Conservation (phyloP, 2,329 filamentous ascomycete species). For the Beauveria bassiana region DNA sequence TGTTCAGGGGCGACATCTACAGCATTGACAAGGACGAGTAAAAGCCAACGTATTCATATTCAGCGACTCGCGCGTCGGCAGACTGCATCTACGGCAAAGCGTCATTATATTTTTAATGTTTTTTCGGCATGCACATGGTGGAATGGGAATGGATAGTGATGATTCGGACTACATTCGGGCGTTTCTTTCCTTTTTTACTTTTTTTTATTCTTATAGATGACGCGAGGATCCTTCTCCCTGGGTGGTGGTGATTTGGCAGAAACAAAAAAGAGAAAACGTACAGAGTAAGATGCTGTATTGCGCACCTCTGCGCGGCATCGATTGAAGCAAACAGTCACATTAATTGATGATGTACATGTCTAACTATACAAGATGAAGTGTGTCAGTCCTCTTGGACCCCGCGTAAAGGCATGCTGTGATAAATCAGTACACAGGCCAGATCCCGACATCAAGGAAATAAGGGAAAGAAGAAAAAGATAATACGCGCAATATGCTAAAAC, state of each 20-base stretch:
- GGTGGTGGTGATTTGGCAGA: background rate
- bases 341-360: slow-evolving; percentile 5
- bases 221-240: background rate
- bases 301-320: background rate
- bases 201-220: background rate
- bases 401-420: background rate
- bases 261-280: background rate
- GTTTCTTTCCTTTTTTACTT: background rate
- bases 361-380: slow-evolving; percentile 9
- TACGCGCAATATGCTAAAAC: background rate
- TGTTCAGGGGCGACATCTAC: slow-evolving; percentile 53
- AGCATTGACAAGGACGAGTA: slow-evolving; percentile 52
- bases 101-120: background rate
- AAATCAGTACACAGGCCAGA: background rate
- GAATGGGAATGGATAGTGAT: background rate
- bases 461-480: background rate
- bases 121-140: background rate
- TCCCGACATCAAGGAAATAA: background rate
- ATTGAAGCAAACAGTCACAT: background rate
- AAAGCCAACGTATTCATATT: background rate
- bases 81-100: background rate
- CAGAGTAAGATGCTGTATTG: background rate
- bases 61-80: background rate
- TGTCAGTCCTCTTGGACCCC: background rate
- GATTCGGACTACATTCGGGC: background rate